phyloP scores from a whole-genome alignment of 306 rosid genomes.

The Glycine soja region DNA sequence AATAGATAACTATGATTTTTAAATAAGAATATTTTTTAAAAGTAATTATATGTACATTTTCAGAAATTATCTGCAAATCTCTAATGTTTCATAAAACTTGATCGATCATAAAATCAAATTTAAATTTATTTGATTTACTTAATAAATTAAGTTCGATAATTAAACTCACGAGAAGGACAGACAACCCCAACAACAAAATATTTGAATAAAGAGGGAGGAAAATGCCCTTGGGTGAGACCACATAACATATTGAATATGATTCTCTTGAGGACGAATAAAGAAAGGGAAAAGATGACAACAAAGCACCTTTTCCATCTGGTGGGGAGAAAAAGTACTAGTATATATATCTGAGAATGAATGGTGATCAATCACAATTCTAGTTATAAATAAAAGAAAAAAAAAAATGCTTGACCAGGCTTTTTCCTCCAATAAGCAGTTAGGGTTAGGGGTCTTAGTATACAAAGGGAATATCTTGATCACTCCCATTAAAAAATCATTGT shows the following conservation, averaged over 20 bases:
- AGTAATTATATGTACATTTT: not conserved
- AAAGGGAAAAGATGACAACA: not conserved
- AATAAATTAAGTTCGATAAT: not conserved
- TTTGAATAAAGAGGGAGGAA: not conserved
- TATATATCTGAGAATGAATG: too few relatives aligned
- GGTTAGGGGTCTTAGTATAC: too few relatives aligned
- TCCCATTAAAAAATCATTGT: too few relatives aligned
- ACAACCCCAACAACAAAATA: not conserved
- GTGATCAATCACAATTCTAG: too few relatives aligned
- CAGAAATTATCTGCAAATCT: not conserved
- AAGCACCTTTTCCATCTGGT: not conserved
- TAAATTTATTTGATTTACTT: not conserved
- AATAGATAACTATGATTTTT: not conserved
- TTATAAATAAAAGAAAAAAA: too few relatives aligned
- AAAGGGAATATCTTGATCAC: too few relatives aligned
- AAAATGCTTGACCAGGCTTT: too few relatives aligned
- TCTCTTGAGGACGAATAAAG: not conserved
- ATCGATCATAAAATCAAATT: not conserved
- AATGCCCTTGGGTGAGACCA: not conserved
- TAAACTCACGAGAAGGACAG: not conserved
- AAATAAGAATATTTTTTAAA: not conserved
- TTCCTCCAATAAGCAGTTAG: too few relatives aligned
- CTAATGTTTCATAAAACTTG: not conserved
- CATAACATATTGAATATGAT: slow-evolving; percentile 8
- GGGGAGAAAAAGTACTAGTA: too few relatives aligned